A percentile compares a stretch with the other conserved stretches of the same genome.
phyloP scores from a whole-genome alignment of 257 asterid genomes.

The Coffea canephora region DNA sequence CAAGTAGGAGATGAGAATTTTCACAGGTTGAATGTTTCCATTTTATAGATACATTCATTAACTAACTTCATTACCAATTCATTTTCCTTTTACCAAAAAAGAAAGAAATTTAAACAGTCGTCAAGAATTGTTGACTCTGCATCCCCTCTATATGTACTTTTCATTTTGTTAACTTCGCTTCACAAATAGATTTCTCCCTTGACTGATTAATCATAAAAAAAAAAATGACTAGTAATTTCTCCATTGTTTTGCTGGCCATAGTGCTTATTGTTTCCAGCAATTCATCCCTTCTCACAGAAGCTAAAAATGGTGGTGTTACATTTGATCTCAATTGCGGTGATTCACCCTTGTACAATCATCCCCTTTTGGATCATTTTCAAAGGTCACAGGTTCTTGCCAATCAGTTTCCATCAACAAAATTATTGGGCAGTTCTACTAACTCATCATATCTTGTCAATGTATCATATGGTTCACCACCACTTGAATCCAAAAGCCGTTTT shows the following conservation, averaged over 20 bases:
- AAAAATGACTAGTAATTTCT: not conserved
- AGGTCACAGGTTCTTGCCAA: conserved; percentile 44
- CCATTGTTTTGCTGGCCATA: conserved; percentile 19
- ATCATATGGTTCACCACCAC: conserved; percentile 55
- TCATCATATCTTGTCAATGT: conserved; percentile 39
- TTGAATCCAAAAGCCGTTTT: conserved; percentile 45
- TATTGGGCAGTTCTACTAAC: conserved; percentile 19
- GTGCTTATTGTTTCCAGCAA: conserved; percentile 8
- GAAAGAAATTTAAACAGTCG: no score
- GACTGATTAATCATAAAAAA: not conserved
- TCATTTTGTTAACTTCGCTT: not conserved
- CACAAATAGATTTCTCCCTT: conserved; percentile 10
- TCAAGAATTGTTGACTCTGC: no score
- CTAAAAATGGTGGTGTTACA: conserved; percentile 39
- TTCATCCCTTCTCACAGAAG: conserved; percentile 22
- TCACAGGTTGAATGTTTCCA: no score
- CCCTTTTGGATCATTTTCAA: conserved; percentile 28
- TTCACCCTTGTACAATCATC: conserved; percentile 32
- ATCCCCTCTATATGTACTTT: no score
- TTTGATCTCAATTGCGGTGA: conserved; percentile 61
- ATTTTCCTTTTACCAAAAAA: no score
- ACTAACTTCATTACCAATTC: no score
- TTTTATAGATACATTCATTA: no score
- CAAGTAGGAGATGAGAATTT: no score
- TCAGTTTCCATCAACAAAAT: conserved; percentile 22